phyloP scores from a whole-genome alignment of 345 rosid species.

The Populus alba region DNA sequence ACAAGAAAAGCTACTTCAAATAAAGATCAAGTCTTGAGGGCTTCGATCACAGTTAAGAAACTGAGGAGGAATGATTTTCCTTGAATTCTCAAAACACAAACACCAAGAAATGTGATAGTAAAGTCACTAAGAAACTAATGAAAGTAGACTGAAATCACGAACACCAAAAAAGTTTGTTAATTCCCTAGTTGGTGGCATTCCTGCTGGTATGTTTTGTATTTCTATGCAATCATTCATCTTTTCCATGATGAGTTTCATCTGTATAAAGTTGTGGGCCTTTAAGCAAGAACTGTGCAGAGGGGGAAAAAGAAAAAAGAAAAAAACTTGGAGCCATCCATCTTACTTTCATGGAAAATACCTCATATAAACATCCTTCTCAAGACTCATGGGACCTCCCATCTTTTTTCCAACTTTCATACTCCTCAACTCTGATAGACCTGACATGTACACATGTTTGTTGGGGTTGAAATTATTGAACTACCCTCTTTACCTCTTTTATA shows the following conservation, averaged over 20 bases:
- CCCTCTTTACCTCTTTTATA: constrained; percentile 9
- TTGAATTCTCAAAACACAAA: constrained; percentile 26
- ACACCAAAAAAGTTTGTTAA: constrained; percentile 24
- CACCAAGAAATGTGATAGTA: constrained; percentile 20
- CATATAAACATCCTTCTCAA: constrained; percentile 7
- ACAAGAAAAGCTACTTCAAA: constrained; percentile 19
- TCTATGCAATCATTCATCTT: constrained; percentile 26
- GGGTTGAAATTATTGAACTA: constrained; percentile 22
- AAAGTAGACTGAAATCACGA: constrained; percentile 13
- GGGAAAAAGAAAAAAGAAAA: neutral
- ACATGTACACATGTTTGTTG: constrained; percentile 40
- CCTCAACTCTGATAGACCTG: constrained; percentile 29
- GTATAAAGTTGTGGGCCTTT: constrained; percentile 35
- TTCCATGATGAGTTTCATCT: constrained; percentile 30
- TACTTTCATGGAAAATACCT: constrained; percentile 20
- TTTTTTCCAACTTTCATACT: constrained; percentile 24
- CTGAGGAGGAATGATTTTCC: constrained; percentile 22
- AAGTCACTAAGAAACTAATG: neutral
- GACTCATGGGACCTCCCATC: constrained; percentile 33
- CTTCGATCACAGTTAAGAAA: constrained; percentile 5
- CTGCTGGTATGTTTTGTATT: constrained; percentile 26
- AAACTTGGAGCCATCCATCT: neutral
- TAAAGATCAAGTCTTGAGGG: constrained; percentile 18
- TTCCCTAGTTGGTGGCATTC: constrained; percentile 11
- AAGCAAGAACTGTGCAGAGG: neutral